These are phyloP conservation scores for Starmerella sirachaensis DNA, from an alignment of 805 yeast genomes.

Conservation along the genomic window DNA sequence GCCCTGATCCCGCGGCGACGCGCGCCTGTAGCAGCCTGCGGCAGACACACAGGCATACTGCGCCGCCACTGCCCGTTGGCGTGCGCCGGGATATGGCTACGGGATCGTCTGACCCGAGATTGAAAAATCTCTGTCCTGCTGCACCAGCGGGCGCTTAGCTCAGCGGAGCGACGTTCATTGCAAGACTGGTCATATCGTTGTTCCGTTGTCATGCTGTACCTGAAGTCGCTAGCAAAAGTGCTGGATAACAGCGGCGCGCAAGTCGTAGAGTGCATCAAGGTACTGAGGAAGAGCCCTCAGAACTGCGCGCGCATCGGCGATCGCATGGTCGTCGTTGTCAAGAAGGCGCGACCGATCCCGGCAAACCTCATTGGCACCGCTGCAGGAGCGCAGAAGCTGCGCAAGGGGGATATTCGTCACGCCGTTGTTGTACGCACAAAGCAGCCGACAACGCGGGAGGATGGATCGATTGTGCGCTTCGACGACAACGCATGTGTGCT, in stretches of 20 bases:
- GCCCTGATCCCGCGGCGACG: too few species aligned
- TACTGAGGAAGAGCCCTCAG: constrained; percentile 74
- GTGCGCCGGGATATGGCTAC: too few species aligned
- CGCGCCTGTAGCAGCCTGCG: too few species aligned
- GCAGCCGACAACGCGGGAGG: constrained; percentile 64
- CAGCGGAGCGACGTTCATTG: too few species aligned
- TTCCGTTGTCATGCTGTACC: constrained; percentile 57
- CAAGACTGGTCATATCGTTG: neutral
- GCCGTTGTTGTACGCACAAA: constrained; percentile 92
- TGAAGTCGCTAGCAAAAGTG: constrained; percentile 77
- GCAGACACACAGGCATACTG: too few species aligned
- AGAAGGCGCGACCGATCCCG: constrained; percentile 71
- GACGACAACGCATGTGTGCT: constrained; percentile 97
- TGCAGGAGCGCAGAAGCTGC: constrained; percentile 53
- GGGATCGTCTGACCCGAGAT: too few species aligned
- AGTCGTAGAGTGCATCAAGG: constrained; percentile 90
- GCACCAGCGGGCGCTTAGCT: too few species aligned
- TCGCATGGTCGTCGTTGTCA: constrained; percentile 85
- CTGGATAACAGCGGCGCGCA: constrained; percentile 95
- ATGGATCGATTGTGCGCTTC: constrained; percentile 75
- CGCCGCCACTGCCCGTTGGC: too few species aligned
- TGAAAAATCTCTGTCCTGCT: too few species aligned
- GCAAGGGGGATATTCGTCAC: constrained; percentile 89
- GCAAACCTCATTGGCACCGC: constrained; percentile 62
- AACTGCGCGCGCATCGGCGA: constrained; percentile 82